phyloP scores from a whole-genome alignment of 306 rosid species.

The Cyclanthera cordifolia region DNA sequence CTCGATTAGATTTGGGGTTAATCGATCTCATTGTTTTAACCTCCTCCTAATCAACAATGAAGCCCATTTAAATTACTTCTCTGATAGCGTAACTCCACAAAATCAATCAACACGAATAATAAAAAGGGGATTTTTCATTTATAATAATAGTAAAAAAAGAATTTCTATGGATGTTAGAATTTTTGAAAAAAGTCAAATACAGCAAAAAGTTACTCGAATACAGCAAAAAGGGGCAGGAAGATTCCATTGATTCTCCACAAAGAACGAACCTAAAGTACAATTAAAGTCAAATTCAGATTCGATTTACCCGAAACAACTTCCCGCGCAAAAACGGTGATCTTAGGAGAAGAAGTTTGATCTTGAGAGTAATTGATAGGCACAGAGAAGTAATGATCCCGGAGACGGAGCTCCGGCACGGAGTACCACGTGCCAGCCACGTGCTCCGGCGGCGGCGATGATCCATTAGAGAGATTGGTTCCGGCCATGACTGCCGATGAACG shows the following conservation, averaged over 20 bases:
- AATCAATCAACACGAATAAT: background rate
- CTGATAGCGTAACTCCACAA: background rate
- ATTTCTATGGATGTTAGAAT: too few relatives aligned
- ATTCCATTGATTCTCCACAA: background rate
- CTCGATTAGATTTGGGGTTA: too few relatives aligned
- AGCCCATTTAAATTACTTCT: background rate
- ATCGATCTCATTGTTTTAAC: background rate
- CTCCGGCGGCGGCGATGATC: slow-evolving; percentile 27
- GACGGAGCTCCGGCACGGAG: slow-evolving; percentile 74
- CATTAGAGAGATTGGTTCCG: background rate
- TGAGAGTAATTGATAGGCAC: slow-evolving; percentile 64
- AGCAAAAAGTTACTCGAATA: too few relatives aligned
- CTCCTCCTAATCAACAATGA: background rate
- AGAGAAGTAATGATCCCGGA: slow-evolving; percentile 63
- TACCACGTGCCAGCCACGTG: slow-evolving; percentile 58
- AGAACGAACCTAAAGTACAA: background rate
- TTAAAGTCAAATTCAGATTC: background rate
- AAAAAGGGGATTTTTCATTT: too few relatives aligned
- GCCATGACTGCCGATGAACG: slow-evolving; percentile 26
- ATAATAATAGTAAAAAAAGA: too few relatives aligned
- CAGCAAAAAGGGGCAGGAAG: too few relatives aligned
- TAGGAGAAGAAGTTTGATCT: slow-evolving; percentile 27
- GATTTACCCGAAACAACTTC: slow-evolving; percentile 72
- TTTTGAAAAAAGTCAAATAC: too few relatives aligned
- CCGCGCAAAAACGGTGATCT: slow-evolving; percentile 77